Evolutionary conservation across 805 yeast genomes (phyloP), one percentile per base, ranked within the genome.

Genomic region (Metschnikowia continentalis): DNA sequence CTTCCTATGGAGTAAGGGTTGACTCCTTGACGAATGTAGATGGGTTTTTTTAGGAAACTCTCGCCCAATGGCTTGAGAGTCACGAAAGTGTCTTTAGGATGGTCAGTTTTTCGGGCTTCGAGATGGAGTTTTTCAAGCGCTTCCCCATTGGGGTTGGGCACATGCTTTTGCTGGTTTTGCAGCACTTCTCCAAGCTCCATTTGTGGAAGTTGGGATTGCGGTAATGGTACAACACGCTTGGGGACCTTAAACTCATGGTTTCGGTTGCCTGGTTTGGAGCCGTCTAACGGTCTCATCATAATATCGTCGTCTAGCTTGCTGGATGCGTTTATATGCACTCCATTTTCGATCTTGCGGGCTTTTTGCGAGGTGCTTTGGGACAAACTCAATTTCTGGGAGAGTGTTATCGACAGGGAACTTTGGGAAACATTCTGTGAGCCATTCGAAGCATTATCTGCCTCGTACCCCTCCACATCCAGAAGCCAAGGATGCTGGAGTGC

Each of bases 401-500:
- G 42, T 49, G 78, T 75, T 15, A 49, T 61, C 47, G 53, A 37
- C 32, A 7, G 15, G 15, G 11, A 26, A 26, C 17, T 23, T 7
- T 30, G 20, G 10, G 35, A 38, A 13, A 3, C 32, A 5, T 33
- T 15, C 8, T 6, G 14, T 6, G 8, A 14, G 41, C 15, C 41
- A 22, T 11, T 13, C n/a, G 26, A 15, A 11, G 7, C 36, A 13
- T 42, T 30, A 36, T 61, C 63, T 37, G 60, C 30, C 4, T 26
- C 61, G 42, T 54, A 61, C 50, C 60, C 58, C 17, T 61, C 66
- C 2, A 63, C 65, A 14, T 61, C 74, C 17, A 56, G 65, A n/a
- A 92, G 72, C 99, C 99, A 94, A 3, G 86, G 85, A 64, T 90
- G 96, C 17, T 72, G 64, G 42, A 92, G 72, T 0, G 97, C 97